phyloP scores from a whole-genome alignment of 495 filamentous ascomycete species.

The Talaromyces thailandensis region DNA sequence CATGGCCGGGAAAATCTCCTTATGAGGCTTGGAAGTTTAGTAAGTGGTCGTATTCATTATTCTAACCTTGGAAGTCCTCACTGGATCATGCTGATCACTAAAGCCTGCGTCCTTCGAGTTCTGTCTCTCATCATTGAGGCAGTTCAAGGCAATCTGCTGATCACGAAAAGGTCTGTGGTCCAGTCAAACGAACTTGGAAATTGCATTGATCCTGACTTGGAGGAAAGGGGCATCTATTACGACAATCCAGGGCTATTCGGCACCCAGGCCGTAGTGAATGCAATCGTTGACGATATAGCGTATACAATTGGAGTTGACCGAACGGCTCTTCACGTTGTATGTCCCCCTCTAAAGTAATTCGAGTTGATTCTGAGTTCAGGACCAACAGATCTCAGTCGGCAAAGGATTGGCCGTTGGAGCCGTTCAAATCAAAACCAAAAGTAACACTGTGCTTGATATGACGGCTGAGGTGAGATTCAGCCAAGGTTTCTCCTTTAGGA shows the following conservation, averaged over 20 bases:
- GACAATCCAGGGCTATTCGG: conserved; percentile 71
- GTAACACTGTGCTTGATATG: conserved; percentile 19
- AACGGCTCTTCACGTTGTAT: conserved; percentile 28
- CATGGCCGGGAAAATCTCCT: conserved; percentile 49
- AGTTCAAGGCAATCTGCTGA: conserved; percentile 47
- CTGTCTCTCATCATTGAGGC: conserved; percentile 64
- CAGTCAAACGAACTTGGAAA: not conserved
- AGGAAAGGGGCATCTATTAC: conserved; percentile 79
- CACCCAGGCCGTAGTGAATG: conserved; percentile 65
- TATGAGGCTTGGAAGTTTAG: conserved; percentile 62
- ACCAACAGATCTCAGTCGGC: conserved; percentile 42
- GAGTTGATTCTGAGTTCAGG: not conserved
- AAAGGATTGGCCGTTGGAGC: conserved; percentile 62
- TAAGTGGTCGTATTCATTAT: conserved; percentile 19
- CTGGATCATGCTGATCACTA: not conserved
- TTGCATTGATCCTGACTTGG: not conserved
- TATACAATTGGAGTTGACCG: conserved; percentile 49
- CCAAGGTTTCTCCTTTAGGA: not conserved
- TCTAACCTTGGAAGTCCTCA: too few species aligned
- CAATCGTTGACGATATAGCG: conserved; percentile 75
- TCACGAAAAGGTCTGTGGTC: conserved; percentile 63
- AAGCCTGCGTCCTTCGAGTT: conserved; percentile 55
- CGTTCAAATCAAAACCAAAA: conserved; percentile 28
- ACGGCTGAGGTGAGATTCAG: conserved; percentile 12
- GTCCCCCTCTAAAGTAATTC: not conserved